Conservation (phyloP, 2,329 filamentous ascomycete genomes). For the Sphaerostilbella broomeana region DNA sequence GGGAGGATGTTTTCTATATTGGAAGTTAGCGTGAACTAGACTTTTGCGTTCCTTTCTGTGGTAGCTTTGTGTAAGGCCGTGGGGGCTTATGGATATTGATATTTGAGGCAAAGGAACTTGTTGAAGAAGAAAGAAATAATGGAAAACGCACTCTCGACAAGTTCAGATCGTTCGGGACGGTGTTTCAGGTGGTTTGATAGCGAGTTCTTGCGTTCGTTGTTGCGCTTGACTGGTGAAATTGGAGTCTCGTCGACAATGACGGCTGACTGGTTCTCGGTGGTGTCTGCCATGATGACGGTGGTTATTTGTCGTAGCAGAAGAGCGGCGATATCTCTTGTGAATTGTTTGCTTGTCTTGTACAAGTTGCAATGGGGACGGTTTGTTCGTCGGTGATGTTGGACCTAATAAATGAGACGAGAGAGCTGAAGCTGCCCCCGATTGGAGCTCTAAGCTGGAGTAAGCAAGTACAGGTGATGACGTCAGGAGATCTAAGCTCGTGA, state of each 20-base stretch:
- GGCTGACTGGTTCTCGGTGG: conserved; percentile 16
- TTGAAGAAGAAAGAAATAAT: not conserved
- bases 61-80: too few relatives aligned
- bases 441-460: conserved; percentile 4
- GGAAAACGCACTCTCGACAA: conserved; percentile 64
- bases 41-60: too few relatives aligned
- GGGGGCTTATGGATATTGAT: too few relatives aligned
- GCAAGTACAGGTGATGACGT: conserved; percentile 7
- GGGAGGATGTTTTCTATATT: conserved; percentile 76
- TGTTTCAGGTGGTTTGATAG: conserved; percentile 66
- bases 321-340: not conserved
- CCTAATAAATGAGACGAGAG: conserved; percentile 4
- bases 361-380: not conserved
- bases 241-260: conserved; percentile 42
- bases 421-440: conserved; percentile 5
- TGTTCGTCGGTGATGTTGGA: not conserved
- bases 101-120: too few relatives aligned
- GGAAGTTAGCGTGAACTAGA: conserved; percentile 4
- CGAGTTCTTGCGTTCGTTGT: conserved; percentile 56
- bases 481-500: conserved; percentile 4
- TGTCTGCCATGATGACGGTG: conserved; percentile 24
- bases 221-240: conserved; percentile 48
- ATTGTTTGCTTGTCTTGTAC: not conserved
- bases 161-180: conserved; percentile 66
- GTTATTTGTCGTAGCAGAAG: not conserved